These are phyloP conservation scores for Nakazawaea populi DNA, from an alignment of 805 yeast species.

Conservation along the genomic window DNA sequence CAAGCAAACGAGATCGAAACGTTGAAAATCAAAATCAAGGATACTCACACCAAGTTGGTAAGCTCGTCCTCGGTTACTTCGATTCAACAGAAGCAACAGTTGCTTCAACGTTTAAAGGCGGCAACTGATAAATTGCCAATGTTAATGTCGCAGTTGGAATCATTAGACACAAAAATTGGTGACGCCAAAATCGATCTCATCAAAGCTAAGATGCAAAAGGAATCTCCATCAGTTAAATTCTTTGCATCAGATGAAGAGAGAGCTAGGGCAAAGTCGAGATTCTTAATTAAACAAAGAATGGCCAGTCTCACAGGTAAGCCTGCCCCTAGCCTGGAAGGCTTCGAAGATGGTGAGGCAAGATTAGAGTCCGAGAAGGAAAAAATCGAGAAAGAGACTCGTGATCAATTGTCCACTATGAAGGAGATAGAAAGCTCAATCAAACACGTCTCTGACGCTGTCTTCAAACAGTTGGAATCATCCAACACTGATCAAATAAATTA, in stretches of 20 bases:
- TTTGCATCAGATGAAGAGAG: slow-evolving; percentile 79
- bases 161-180: slow-evolving; percentile 64
- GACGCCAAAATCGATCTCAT: slow-evolving; percentile 58
- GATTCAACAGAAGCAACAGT: slow-evolving; percentile 38
- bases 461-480: slow-evolving; percentile 22
- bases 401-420: slow-evolving; percentile 52
- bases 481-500: slow-evolving; percentile 40
- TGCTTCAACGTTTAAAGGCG: slow-evolving; percentile 51
- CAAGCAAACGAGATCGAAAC: slow-evolving; percentile 54
- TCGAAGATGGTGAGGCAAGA: slow-evolving; percentile 48
- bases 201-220: slow-evolving; percentile 47
- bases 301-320: slow-evolving; percentile 85
- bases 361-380: slow-evolving; percentile 46
- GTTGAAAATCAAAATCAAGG: slow-evolving; percentile 55
- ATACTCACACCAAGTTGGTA: slow-evolving; percentile 34
- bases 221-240: slow-evolving; percentile 77
- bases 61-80: slow-evolving; percentile 24
- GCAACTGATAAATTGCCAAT: slow-evolving; percentile 69
- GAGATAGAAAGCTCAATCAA: slow-evolving; percentile 72
- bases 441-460: slow-evolving; percentile 42
- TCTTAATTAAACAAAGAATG: slow-evolving; percentile 78
- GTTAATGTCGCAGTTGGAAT: slow-evolving; percentile 55
- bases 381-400: slow-evolving; percentile 47
- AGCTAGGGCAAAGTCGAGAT: slow-evolving; percentile 74
- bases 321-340: slow-evolving; percentile 35